These are phyloP conservation scores for Sabuloglossum arenarium DNA, from an alignment of 495 filamentous ascomycete genomes.

Conservation along the genomic window DNA sequence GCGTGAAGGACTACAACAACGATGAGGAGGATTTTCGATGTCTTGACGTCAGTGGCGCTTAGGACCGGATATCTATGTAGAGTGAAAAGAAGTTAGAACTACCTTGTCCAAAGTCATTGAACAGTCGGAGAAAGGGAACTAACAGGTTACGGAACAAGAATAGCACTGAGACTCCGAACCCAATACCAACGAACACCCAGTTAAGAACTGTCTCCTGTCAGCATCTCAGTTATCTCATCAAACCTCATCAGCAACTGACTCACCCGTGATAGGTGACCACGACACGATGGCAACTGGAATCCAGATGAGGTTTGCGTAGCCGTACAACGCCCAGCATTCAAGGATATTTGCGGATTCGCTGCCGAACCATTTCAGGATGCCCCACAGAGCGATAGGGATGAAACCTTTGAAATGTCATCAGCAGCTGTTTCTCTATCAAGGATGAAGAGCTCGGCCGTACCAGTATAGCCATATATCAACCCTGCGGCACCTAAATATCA, in stretches of 20 bases:
- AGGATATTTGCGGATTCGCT: conserved; percentile 71
- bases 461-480: conserved; percentile 81
- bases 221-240: background rate
- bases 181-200: conserved; percentile 79
- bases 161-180: conserved; percentile 65
- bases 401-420: conserved; percentile 21
- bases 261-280: conserved; percentile 55
- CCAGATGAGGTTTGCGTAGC: conserved; percentile 91
- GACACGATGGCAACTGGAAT: conserved; percentile 81
- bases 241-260: background rate
- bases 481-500: conserved; percentile 47
- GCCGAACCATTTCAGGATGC: conserved; percentile 80
- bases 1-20: conserved; percentile 71
- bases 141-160: conserved; percentile 81
- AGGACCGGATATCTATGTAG: conserved; percentile 46
- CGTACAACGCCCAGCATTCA: conserved; percentile 86
- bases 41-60: conserved; percentile 77
- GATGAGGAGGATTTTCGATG: conserved; percentile 69
- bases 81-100: background rate
- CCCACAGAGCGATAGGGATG: conserved; percentile 72
- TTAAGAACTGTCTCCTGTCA: conserved; percentile 37
- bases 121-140: background rate
- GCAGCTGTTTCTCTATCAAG: background rate
- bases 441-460: background rate
- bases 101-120: background rate